phyloP scores from a whole-genome alignment of 768 basidiomycete genomes.

The Amanita molliuscula region DNA sequence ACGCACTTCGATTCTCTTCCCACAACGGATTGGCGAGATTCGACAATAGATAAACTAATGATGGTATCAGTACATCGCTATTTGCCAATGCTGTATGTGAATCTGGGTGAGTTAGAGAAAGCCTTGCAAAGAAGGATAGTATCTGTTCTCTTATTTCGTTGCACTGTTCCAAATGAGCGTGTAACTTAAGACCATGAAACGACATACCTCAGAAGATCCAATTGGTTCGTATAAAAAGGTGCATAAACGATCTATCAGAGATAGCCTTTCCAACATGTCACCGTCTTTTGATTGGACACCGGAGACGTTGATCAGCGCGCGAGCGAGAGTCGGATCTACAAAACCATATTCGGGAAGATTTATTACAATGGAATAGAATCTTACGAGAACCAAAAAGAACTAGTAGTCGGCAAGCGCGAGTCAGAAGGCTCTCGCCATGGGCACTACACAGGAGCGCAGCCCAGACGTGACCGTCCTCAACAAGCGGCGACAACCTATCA shows the following conservation, averaged over 20 bases:
- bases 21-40: constrained; percentile 48
- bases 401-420: constrained; percentile 38
- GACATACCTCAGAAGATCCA: background rate
- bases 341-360: constrained; percentile 2
- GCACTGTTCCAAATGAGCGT: background rate
- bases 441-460: constrained; percentile 35
- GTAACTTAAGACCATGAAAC: background rate
- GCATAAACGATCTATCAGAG: constrained; percentile 30
- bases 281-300: constrained; percentile 14
- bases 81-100: constrained; percentile 25
- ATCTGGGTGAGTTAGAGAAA: constrained; percentile 30
- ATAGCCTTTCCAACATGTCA: constrained; percentile 18
- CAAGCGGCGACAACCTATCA: background rate
- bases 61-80: constrained; percentile 52
- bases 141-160: constrained; percentile 3
- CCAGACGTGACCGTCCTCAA: constrained; percentile 20
- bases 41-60: constrained; percentile 46
- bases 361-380: constrained; percentile 12
- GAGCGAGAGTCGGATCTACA: constrained; percentile 32
- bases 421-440: constrained; percentile 44
- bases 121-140: constrained; percentile 29
- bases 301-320: constrained; percentile 29
- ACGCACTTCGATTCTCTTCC: constrained; percentile 46
- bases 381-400: constrained; percentile 44
- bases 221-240: background rate